Base-by-base conservation (phyloP, 164 flowering plant genomes). In the Brasenia schreberi region DNA sequence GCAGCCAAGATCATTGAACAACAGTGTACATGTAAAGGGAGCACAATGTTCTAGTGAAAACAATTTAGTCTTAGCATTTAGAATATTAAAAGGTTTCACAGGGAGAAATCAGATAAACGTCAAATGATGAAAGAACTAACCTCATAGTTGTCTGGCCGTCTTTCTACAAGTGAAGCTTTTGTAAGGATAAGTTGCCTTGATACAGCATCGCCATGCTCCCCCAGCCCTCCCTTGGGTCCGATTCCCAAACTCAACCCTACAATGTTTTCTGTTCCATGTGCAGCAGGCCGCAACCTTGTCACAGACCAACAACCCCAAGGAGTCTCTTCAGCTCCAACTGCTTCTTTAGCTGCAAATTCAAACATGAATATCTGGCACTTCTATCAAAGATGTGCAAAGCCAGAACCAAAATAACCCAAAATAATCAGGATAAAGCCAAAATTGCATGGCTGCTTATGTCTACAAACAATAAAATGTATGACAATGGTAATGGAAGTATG, bases 191-290 rank as follows among this genome's bases (percentile, higher is more conserved):
- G 92, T 65, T 88, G 96, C 67, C 97, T 92, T 65, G 88, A 83
- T 58, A 91, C 90, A 75, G 93, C 80, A 78, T 92, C 99, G 65
- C 99, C 99, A 74, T 80, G 81, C 61, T 89, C 96, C 45, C 99
- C 99, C 77, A 91, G 90, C 67, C 96, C 99, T 58, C 99, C 96
- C 80, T 85, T 94, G 49, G 96, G 96, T 67, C 97, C 97, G 76
- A 89, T 70, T 62, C 81, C 85, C 71, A 94, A 81, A 77, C 82
- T 81, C 73, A 89, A 75, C 66, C 96, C 92, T 7, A 87, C 74
- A 75, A 82, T 75, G 79, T 88, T 80, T 63, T 83, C 69, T 68
- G 93, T 89, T 72, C 99, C 99, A 84, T 78, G 99, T 65, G 99
- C 99, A 73, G 85, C 93, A 77, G 99, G 73, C 10, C 99, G 82